Evolutionary conservation across 2,329 filamentous ascomycete species (phyloP).

Genomic region (Lasiodiplodia hormozganensis): DNA sequence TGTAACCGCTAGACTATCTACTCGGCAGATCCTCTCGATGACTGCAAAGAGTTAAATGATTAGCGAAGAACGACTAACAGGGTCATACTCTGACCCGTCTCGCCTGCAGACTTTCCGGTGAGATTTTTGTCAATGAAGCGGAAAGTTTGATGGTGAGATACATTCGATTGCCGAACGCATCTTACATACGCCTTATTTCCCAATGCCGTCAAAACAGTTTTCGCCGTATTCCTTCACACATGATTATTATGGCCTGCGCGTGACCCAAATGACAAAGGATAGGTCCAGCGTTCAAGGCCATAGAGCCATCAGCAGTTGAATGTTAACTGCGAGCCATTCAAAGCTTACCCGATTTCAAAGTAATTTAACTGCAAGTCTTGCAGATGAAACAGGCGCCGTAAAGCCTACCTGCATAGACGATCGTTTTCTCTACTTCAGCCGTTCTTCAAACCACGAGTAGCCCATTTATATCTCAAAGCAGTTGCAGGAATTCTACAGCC

Average conservation of each 20-base stretch:
- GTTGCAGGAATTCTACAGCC: too few relatives aligned
- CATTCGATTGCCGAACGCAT: slow-evolving; percentile 52
- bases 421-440: too few relatives aligned
- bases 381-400: neutral
- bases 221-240: neutral
- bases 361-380: neutral
- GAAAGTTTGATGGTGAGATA: slow-evolving; percentile 88
- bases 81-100: slow-evolving; percentile 64
- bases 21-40: slow-evolving; percentile 75
- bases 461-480: too few relatives aligned
- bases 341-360: neutral
- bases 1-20: slow-evolving; percentile 82
- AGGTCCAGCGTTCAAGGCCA: neutral
- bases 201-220: neutral
- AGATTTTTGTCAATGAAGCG: slow-evolving; percentile 66
- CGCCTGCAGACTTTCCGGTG: slow-evolving; percentile 81
- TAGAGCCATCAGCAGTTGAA: neutral
- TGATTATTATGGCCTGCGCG: neutral
- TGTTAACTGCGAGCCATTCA: neutral
- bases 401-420: too few relatives aligned
- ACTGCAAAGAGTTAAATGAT: slow-evolving; percentile 88
- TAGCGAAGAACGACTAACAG: slow-evolving; percentile 78
- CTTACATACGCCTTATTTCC: neutral
- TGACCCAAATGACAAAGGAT: neutral
- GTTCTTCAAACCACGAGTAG: too few relatives aligned